A percentile compares a stretch with the other conserved stretches of the same genome.
phyloP scores from a whole-genome alignment of 306 rosid species.

The Geum urbanum region DNA sequence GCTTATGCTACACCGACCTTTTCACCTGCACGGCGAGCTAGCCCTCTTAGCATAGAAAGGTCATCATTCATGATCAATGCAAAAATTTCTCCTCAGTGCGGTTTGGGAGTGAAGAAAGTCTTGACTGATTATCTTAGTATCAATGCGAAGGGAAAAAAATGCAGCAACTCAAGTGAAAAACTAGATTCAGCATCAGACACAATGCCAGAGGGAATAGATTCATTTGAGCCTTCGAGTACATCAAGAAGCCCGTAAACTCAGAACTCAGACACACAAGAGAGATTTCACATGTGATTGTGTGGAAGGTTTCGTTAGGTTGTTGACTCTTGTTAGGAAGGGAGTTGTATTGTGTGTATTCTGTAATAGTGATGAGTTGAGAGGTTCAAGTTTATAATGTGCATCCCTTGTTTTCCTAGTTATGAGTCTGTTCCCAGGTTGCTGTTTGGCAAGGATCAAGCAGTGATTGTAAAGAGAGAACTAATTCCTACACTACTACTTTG shows the following conservation, averaged over 20 bases:
- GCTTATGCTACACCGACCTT: conserved; percentile 62
- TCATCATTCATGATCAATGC: conserved; percentile 42
- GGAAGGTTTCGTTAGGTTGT: conserved; percentile 1
- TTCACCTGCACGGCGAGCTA: conserved; percentile 56
- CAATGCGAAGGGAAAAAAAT: conserved; percentile 44
- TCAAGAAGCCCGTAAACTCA: conserved; percentile 24
- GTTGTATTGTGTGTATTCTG: conserved; percentile 6
- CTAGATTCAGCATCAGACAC: conserved; percentile 27
- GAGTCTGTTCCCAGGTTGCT: conserved; percentile 12
- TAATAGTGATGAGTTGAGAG: conserved; percentile 19
- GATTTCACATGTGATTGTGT: conserved; percentile 9
- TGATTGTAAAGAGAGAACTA: conserved; percentile 25
- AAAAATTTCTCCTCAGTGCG: conserved; percentile 49
- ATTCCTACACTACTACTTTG: conserved; percentile 2
- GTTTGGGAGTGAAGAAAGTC: conserved; percentile 60
- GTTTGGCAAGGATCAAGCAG: conserved; percentile 10
- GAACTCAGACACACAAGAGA: conserved; percentile 24
- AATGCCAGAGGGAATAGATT: conserved; percentile 31
- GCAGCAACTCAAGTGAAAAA: conserved; percentile 31
- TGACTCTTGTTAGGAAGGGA: conserved; percentile 1
- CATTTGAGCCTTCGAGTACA: conserved; percentile 30
- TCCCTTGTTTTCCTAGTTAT: neutral
- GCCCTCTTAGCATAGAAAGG: conserved; percentile 50
- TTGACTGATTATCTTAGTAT: conserved; percentile 76
- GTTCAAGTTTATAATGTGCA: conserved; percentile 16